A percentile compares a stretch with the other conserved stretches of the same genome.
These are phyloP conservation scores for Leishmania braziliensis DNA, from an alignment of 208 protist species.

Conservation along the genomic window DNA sequence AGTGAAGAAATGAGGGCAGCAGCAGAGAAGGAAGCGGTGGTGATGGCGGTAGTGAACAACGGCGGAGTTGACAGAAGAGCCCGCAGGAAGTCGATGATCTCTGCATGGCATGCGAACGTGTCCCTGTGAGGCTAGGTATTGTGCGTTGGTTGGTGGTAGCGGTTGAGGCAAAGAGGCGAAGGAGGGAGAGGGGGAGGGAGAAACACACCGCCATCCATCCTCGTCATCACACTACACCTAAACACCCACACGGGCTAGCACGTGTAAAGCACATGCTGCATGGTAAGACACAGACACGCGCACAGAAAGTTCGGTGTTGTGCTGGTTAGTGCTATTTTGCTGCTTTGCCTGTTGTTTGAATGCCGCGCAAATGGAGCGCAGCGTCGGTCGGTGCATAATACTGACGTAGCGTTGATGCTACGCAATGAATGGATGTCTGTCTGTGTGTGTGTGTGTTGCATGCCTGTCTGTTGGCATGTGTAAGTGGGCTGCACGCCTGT, in stretches of 20 bases:
- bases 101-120: background rate
- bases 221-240: background rate
- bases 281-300: background rate
- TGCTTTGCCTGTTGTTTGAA: background rate
- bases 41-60: background rate
- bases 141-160: background rate
- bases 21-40: background rate
- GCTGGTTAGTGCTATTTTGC: background rate
- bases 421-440: background rate
- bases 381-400: background rate
- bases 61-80: background rate
- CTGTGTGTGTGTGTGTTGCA: background rate
- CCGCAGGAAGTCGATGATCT: background rate
- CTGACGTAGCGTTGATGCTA: background rate
- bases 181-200: constrained; percentile 6
- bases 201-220: background rate
- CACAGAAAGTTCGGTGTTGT: background rate
- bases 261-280: background rate
- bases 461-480: background rate
- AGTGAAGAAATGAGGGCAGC: background rate
- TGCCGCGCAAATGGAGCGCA: background rate
- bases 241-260: background rate
- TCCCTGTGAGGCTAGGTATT: background rate
- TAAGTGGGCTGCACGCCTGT: background rate
- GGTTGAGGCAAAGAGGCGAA: background rate